These are phyloP conservation scores for Cladosporium velox DNA, from an alignment of 2,329 filamentous ascomycete species.

Conservation along the genomic window DNA sequence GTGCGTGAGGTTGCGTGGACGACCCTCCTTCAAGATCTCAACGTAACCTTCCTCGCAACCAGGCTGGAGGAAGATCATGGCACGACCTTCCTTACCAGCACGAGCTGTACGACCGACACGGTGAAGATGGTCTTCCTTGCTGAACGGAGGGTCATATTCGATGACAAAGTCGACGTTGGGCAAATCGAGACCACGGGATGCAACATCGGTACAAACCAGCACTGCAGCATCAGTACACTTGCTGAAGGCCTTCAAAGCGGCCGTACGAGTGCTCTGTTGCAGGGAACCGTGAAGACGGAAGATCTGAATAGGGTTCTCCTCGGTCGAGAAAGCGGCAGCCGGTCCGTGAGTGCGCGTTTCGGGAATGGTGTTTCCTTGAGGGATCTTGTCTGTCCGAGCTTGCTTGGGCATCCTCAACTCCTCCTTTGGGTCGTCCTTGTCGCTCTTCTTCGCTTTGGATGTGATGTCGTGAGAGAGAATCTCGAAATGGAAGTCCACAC, in stretches of 20 bases:
- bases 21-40: constrained; percentile 70
- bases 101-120: constrained; percentile 92
- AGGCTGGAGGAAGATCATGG: constrained; percentile 85
- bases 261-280: constrained; percentile 81
- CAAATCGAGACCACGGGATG: constrained; percentile 91
- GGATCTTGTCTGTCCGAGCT: constrained; percentile 44
- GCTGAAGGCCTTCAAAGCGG: constrained; percentile 79
- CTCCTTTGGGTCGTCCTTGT: constrained; percentile 23
- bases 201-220: constrained; percentile 91
- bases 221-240: constrained; percentile 73
- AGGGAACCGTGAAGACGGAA: constrained; percentile 92
- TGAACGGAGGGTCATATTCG: constrained; percentile 95
- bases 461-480: constrained; percentile 60
- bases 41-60: constrained; percentile 93
- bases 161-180: constrained; percentile 93
- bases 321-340: constrained; percentile 46
- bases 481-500: constrained; percentile 94
- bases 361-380: constrained; percentile 44
- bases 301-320: constrained; percentile 74
- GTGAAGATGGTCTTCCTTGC: constrained; percentile 89
- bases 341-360: constrained; percentile 55
- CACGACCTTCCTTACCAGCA: constrained; percentile 83
- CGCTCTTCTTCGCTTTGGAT: constrained; percentile 41
- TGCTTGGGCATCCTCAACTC: constrained; percentile 26
- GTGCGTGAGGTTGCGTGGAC: constrained; percentile 56